Evolutionary conservation across 2,329 filamentous ascomycete species (phyloP), one percentile per base, ranked within the genome.

Genomic region (Hypomyces rosellus): DNA sequence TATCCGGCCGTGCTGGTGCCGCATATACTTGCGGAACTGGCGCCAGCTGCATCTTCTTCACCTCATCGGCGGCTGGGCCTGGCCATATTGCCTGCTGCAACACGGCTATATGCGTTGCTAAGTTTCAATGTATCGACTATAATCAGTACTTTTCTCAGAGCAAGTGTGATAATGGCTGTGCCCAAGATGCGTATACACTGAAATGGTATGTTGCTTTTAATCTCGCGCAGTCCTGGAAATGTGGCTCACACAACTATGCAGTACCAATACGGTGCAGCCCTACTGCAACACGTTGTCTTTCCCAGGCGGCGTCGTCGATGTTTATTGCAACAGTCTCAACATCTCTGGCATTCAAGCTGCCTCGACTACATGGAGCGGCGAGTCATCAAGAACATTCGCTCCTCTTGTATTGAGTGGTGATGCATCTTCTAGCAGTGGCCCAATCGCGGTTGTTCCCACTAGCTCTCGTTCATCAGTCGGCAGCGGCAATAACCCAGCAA

Each of bases 211-310:
- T 25, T 30, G 25, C 25, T 11, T 30, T 30, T 11, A 7, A 30
- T 8, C 9, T 30, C 25, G 6, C 9, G 25, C 6, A 8, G 9
- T 11, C 3, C 9, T 30, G 9, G 9, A 7, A 30, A 30, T 30
- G 25, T 30, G 6, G 25, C 25, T 30, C 25, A 30, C 25, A 30
- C 25, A 30, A 8, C 18, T 25, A 9, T 38, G 34, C 58, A 76
- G 73, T 54, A 72, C 72, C 22, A 61, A 62, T 12, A 53, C 57
- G 0, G 52, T 45, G 2, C 54, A 55, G 2, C 69, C 68, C 1
- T 76, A 64, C 55, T 78, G 75, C 63, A 73, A 72, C 50, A 77
- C 74, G 3, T 62, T 74, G 25, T 66, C 65, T 1, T 75, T 74
- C 56, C 59, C 64, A 3, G 64, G 63, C 15, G 65, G 67, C 14